Conservation (phyloP, 495 filamentous ascomycete species). For the Penicillium bialowiezense region DNA sequence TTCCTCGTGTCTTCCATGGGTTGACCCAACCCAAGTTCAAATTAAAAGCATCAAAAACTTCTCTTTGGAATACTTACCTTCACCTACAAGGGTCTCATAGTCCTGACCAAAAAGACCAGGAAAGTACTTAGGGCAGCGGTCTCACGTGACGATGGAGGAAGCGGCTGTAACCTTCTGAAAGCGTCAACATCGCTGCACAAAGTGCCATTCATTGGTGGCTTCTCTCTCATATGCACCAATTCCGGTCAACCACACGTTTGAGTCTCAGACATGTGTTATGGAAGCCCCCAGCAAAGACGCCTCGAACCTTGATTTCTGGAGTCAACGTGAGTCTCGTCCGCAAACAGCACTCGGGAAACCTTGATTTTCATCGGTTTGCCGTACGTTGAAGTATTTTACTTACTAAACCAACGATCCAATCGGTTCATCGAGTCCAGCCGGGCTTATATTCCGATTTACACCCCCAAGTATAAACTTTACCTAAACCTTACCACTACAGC, state of each 20-base stretch:
- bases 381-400: slow-evolving; percentile 3
- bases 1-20: not conserved
- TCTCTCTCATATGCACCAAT: not conserved
- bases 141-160: slow-evolving; percentile 18
- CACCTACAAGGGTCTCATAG: too few relatives aligned
- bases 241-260: not conserved
- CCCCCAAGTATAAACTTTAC: too few relatives aligned
- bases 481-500: not conserved
- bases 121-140: slow-evolving; percentile 9
- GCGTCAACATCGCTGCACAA: slow-evolving; percentile 7
- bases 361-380: slow-evolving; percentile 7
- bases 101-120: too few relatives aligned
- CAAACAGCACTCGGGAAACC: slow-evolving; percentile 19
- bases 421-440: slow-evolving; percentile 4
- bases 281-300: not conserved
- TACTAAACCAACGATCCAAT: not conserved
- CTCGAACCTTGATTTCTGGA: not conserved
- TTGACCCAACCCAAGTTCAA: too few relatives aligned
- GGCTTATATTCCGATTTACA: not conserved
- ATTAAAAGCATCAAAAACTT: too few relatives aligned
- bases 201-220: slow-evolving; percentile 9
- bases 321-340: slow-evolving; percentile 10
- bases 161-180: slow-evolving; percentile 28
- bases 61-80: too few relatives aligned
- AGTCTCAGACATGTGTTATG: not conserved